phyloP scores from a whole-genome alignment of 108 stramenopile species.

The Nitzschia sp. region DNA sequence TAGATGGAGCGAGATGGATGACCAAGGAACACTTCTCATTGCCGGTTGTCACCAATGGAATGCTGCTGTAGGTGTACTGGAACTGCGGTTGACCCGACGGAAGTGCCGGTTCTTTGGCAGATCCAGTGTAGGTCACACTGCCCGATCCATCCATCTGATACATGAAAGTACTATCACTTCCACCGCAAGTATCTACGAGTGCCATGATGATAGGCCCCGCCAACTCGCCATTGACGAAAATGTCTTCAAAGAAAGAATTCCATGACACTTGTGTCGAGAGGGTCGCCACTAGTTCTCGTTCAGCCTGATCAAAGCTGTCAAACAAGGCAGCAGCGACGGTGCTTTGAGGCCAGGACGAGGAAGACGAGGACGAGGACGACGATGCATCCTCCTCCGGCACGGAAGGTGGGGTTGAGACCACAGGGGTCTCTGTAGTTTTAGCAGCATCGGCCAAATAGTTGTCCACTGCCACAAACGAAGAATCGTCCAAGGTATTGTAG shows the following conservation, averaged over 20 bases:
- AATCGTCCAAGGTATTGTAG: neutral
- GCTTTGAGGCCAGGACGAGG: neutral
- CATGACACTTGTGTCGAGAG: conserved; percentile 1
- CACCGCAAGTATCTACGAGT: conserved; percentile 1
- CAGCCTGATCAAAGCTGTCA: neutral
- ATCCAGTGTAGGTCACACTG: neutral
- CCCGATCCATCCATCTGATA: neutral
- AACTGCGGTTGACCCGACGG: neutral
- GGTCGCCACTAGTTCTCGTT: neutral
- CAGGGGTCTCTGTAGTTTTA: neutral
- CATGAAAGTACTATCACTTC: neutral
- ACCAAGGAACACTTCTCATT: neutral
- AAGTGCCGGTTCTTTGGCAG: neutral
- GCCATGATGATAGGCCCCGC: neutral
- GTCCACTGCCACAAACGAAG: neutral
- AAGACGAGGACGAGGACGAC: no score
- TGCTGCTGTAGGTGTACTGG: neutral
- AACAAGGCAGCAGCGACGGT: neutral
- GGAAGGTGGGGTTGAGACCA: neutral
- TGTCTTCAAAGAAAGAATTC: neutral
- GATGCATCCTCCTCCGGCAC: neutral
- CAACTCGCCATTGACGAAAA: neutral
- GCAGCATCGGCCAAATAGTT: neutral
- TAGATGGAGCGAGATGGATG: conserved; percentile 3
- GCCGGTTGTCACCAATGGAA: neutral